Evolutionary conservation across 2,329 filamentous ascomycete genomes (phyloP).

Genomic region (Penicillium sp.): DNA sequence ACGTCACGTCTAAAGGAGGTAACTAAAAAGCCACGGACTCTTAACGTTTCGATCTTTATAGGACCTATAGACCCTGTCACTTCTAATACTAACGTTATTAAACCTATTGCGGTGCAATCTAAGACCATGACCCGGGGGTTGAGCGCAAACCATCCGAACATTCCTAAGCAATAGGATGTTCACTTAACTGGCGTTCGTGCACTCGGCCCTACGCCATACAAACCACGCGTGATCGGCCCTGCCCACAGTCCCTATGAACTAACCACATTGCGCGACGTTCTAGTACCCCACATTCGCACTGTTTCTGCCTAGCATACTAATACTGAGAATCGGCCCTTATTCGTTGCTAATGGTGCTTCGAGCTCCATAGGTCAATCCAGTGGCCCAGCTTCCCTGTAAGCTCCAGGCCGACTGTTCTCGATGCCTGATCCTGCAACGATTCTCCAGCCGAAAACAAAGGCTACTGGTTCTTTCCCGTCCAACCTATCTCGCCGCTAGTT

Average conservation of each 20-base stretch:
- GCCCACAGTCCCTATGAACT: background rate
- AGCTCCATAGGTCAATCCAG: background rate
- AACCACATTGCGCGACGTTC: background rate
- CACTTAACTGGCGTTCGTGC: background rate
- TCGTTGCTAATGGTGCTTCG: background rate
- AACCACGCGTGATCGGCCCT: background rate
- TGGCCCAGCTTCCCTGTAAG: background rate
- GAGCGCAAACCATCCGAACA: background rate
- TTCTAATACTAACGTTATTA: background rate
- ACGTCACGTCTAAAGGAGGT: background rate
- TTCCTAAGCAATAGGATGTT: background rate
- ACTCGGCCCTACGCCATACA: background rate
- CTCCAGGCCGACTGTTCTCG: background rate
- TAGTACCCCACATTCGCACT: background rate
- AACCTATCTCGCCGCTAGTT: background rate
- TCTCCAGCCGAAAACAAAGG: background rate
- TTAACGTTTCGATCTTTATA: background rate
- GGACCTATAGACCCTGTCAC: background rate
- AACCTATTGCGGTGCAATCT: too few relatives aligned
- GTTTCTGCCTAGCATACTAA: background rate
- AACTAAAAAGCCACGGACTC: background rate
- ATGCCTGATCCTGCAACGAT: background rate
- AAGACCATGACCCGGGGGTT: background rate
- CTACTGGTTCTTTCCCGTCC: too few relatives aligned
- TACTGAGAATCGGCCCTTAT: background rate